Evolutionary conservation across 129 eudicot genomes (phyloP).

Genomic region (Pittosporum tobira): DNA sequence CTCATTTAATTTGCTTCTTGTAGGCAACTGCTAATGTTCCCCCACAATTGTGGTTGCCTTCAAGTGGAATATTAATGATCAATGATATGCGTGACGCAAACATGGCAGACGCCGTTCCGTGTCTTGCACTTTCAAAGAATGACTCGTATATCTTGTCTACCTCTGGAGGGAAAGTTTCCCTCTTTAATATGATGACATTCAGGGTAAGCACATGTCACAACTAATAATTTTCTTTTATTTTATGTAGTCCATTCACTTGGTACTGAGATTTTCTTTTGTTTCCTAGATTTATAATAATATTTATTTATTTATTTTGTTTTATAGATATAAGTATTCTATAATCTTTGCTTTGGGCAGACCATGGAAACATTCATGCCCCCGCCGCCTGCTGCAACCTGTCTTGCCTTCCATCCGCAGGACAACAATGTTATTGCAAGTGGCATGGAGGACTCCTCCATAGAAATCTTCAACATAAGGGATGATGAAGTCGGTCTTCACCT

Average conservation of each 20-base stretch:
- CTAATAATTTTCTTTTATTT: background rate
- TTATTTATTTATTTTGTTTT: too few relatives aligned
- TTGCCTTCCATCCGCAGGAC: slow-evolving; percentile 50
- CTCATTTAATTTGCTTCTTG: background rate
- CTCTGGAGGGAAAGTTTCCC: slow-evolving; percentile 35
- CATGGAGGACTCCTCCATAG: slow-evolving; percentile 41
- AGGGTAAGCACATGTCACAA: slow-evolving; percentile 14
- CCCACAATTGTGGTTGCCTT: slow-evolving; percentile 57
- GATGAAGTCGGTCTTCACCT: slow-evolving; percentile 35
- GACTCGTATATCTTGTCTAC: slow-evolving; percentile 37
- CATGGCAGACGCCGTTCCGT: slow-evolving; percentile 29
- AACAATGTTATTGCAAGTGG: slow-evolving; percentile 54
- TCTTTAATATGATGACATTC: slow-evolving; percentile 25
- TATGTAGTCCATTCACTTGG: too few relatives aligned
- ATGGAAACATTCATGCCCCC: slow-evolving; percentile 37
- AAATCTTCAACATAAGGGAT: slow-evolving; percentile 34
- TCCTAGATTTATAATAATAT: too few relatives aligned
- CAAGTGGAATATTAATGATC: slow-evolving; percentile 59
- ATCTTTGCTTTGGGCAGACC: slow-evolving; percentile 25
- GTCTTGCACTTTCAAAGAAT: slow-evolving; percentile 45
- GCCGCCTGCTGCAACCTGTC: slow-evolving; percentile 45
- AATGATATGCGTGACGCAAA: slow-evolving; percentile 43
- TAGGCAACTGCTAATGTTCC: slow-evolving; percentile 43
- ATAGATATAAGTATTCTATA: too few relatives aligned
- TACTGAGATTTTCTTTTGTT: background rate